A percentile compares a stretch with the other conserved stretches of the same genome.
phyloP scores from a whole-genome alignment of 2,329 filamentous ascomycete genomes.

The Aureobasidium subglaciale region DNA sequence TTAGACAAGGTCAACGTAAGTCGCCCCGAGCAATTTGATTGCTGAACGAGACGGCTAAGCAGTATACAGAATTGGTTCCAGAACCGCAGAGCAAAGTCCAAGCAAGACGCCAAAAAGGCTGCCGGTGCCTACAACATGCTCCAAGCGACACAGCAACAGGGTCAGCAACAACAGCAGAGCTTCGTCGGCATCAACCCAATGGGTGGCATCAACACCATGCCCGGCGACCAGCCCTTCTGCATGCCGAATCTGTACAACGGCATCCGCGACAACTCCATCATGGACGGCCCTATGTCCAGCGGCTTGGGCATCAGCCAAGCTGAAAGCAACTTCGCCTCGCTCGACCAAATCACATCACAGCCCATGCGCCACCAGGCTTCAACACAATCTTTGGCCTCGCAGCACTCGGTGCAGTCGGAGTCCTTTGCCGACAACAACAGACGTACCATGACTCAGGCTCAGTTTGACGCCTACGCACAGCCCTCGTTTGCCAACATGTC shows the following conservation, averaged over 20 bases:
- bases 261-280: constrained; percentile 22
- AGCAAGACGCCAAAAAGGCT: constrained; percentile 46
- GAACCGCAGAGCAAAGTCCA: constrained; percentile 46
- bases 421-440: constrained; percentile 22
- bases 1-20: constrained; percentile 49
- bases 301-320: constrained; percentile 16
- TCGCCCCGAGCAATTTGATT: constrained; percentile 13
- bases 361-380: constrained; percentile 4
- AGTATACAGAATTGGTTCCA: constrained; percentile 46
- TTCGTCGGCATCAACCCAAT: constrained; percentile 13
- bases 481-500: constrained; percentile 9
- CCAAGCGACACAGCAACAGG: constrained; percentile 17
- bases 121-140: constrained; percentile 24
- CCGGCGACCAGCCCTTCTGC: constrained; percentile 28
- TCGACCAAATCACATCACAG: constrained; percentile 5
- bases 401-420: neutral
- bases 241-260: constrained; percentile 26
- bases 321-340: neutral
- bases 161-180: constrained; percentile 14
- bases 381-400: constrained; percentile 4
- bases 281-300: constrained; percentile 15
- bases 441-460: constrained; percentile 30
- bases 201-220: constrained; percentile 18
- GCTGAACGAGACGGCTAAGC: neutral
- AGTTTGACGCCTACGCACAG: constrained; percentile 30